A percentile compares a stretch with the other conserved stretches of the same genome.
Evolutionary conservation across 2,329 filamentous ascomycete genomes (phyloP).

Genomic region (Cladorrhinum sp.): DNA sequence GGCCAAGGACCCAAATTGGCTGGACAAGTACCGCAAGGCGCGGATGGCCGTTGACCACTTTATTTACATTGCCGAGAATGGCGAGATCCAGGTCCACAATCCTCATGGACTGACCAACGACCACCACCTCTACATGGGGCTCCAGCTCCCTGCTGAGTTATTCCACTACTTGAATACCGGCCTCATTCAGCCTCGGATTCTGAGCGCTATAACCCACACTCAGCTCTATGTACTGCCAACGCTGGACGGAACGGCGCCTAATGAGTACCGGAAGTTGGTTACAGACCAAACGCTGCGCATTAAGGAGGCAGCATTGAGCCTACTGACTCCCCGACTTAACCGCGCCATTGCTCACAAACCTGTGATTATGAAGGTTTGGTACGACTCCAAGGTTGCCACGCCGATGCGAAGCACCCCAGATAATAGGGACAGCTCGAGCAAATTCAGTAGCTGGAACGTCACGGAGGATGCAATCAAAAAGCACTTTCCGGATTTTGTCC

Average conservation of each 20-base stretch:
- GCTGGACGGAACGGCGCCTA: slow-evolving; percentile 74
- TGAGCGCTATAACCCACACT: slow-evolving; percentile 78
- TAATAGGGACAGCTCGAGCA: slow-evolving; percentile 39
- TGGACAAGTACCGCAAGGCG: slow-evolving; percentile 82
- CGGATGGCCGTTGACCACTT: slow-evolving; percentile 85
- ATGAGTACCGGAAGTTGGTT: slow-evolving; percentile 78
- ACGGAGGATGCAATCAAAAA: slow-evolving; percentile 55
- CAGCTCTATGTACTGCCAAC: slow-evolving; percentile 79
- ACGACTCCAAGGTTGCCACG: slow-evolving; percentile 65
- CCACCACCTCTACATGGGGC: slow-evolving; percentile 85
- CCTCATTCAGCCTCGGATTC: slow-evolving; percentile 72
- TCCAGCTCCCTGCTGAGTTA: slow-evolving; percentile 83
- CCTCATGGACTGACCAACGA: slow-evolving; percentile 73
- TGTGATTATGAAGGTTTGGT: slow-evolving; percentile 80
- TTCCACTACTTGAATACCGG: slow-evolving; percentile 87
- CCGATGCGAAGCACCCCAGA: slow-evolving; percentile 49
- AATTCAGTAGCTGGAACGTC: slow-evolving; percentile 67
- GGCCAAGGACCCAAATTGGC: slow-evolving; percentile 69
- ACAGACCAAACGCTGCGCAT: slow-evolving; percentile 70
- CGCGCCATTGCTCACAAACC: slow-evolving; percentile 79
- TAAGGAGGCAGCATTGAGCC: slow-evolving; percentile 71
- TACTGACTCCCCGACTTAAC: slow-evolving; percentile 76
- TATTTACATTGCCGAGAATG: slow-evolving; percentile 73
- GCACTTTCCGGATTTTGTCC: slow-evolving; percentile 42
- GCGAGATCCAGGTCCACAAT: slow-evolving; percentile 72